These are phyloP conservation scores for Trifolium repens DNA, from an alignment of 306 rosid species.

Conservation along the genomic window DNA sequence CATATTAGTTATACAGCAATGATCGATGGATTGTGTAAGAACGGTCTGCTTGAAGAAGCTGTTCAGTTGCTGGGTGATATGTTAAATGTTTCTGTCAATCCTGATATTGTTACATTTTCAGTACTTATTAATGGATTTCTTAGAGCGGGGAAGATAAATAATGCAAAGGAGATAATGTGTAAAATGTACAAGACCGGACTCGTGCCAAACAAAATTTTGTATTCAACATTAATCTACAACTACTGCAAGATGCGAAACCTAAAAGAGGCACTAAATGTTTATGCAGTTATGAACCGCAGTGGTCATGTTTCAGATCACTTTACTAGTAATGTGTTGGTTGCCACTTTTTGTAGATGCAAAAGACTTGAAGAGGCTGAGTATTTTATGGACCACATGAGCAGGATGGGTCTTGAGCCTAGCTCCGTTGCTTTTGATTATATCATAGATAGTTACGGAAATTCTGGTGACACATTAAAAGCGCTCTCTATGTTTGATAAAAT, in stretches of 20 bases:
- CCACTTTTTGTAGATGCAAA: constrained; percentile 61
- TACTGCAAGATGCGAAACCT: constrained; percentile 68
- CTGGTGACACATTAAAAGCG: constrained; percentile 64
- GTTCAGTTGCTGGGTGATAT: constrained; percentile 55
- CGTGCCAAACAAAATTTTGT: constrained; percentile 59
- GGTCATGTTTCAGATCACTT: constrained; percentile 59
- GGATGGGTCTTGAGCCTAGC: constrained; percentile 60
- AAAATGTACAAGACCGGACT: constrained; percentile 65
- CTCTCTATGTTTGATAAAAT: constrained; percentile 64
- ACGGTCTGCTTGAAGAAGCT: constrained; percentile 70
- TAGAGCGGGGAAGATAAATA: constrained; percentile 59
- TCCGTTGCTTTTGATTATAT: constrained; percentile 64
- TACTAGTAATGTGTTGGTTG: constrained; percentile 62
- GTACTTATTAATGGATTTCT: constrained; percentile 78
- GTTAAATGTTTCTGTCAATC: constrained; percentile 52
- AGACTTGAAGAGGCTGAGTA: constrained; percentile 64
- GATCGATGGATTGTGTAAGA: constrained; percentile 75
- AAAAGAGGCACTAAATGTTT: constrained; percentile 59
- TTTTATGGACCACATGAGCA: constrained; percentile 72
- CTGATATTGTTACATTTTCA: constrained; percentile 70
- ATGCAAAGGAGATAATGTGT: constrained; percentile 69
- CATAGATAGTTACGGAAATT: constrained; percentile 63
- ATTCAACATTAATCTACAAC: constrained; percentile 70
- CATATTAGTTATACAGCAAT: constrained; percentile 58
- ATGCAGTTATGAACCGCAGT: constrained; percentile 62